Conservation (phyloP, 2,329 filamentous ascomycete genomes). For the Tolypocladium cylindrosporum region DNA sequence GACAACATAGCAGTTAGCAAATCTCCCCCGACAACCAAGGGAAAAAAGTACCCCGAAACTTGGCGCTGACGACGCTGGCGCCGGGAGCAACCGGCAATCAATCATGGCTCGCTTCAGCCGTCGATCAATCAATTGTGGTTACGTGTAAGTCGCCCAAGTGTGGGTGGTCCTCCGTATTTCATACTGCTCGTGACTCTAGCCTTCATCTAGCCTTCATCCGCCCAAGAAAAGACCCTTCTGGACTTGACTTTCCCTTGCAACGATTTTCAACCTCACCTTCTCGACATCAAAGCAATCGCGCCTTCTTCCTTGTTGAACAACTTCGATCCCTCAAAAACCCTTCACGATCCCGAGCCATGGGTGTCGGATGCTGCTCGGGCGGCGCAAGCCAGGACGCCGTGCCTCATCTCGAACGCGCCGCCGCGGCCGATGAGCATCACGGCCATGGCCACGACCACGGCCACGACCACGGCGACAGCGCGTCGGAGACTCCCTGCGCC, state of each 20-base stretch:
- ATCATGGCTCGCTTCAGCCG: background rate
- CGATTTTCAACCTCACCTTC: background rate
- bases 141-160: background rate
- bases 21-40: background rate
- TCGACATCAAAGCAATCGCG: background rate
- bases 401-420: background rate
- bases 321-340: background rate
- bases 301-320: background rate
- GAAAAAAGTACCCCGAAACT: background rate
- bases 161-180: background rate
- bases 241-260: background rate
- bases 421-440: background rate
- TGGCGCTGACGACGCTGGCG: background rate
- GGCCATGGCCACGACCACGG: background rate
- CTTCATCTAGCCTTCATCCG: no score
- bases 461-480: background rate
- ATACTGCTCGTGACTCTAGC: background rate
- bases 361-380: slow-evolving; percentile 5
- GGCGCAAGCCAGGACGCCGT: background rate
- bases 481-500: background rate
- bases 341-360: slow-evolving; percentile 2
- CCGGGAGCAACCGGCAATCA: background rate
- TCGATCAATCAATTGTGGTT: background rate
- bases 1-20: background rate
- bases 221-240: background rate